Evolutionary conservation across 768 basidiomycete genomes (phyloP).

Genomic region (Saitozyma podzolica): DNA sequence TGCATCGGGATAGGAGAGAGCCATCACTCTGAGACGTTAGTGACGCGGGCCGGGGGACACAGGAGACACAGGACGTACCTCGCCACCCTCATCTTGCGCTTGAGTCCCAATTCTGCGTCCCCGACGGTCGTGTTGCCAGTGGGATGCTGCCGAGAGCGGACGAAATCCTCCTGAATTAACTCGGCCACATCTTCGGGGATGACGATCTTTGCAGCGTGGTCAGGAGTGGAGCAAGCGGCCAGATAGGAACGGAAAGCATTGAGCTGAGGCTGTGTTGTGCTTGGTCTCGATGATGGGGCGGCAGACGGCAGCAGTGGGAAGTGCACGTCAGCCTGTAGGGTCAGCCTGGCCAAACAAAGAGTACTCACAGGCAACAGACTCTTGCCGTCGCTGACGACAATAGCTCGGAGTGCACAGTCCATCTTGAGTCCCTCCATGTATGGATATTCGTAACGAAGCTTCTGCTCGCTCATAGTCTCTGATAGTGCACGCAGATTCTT

Average conservation of each 20-base stretch:
- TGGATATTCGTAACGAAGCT: conserved; percentile 48
- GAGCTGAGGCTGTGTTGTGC: conserved; percentile 4
- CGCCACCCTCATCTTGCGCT: conserved; percentile 46
- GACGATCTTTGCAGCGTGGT: conserved; percentile 17
- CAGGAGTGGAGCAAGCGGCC: conserved; percentile 5
- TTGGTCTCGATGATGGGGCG: background rate
- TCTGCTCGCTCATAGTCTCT: conserved; percentile 36
- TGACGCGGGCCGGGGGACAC: too few relatives aligned
- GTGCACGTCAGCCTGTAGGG: conserved; percentile 22
- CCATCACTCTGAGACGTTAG: conserved; percentile 15
- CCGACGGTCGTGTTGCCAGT: conserved; percentile 7
- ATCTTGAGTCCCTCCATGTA: conserved; percentile 50
- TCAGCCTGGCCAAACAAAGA: background rate
- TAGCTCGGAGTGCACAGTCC: conserved; percentile 37
- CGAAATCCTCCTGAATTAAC: conserved; percentile 44
- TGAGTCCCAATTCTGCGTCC: conserved; percentile 39
- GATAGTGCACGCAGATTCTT: conserved; percentile 42
- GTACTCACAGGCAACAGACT: conserved; percentile 46
- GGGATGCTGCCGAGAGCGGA: conserved; percentile 21
- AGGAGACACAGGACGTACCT: conserved; percentile 18
- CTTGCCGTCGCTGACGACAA: conserved; percentile 45
- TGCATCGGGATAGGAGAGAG: conserved; percentile 26
- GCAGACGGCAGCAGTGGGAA: conserved; percentile 2
- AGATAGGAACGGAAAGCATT: conserved; percentile 16
- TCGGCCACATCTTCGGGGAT: conserved; percentile 41